phyloP scores from a whole-genome alignment of 2,329 filamentous ascomycete species.

The Aureobasidium sp. region DNA sequence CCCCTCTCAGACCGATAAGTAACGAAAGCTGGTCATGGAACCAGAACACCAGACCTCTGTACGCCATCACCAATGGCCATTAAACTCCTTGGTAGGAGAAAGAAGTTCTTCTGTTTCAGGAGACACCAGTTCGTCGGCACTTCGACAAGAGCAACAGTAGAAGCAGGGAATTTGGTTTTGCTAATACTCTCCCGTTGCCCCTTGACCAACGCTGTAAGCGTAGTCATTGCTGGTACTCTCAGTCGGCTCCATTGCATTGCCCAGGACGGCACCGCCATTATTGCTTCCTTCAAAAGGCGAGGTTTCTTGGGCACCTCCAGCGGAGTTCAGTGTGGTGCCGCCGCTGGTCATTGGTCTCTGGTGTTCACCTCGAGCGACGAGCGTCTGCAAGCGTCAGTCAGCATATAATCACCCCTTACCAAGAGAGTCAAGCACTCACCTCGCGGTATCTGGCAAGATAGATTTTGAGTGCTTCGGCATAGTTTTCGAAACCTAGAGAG shows the following conservation, averaged over 20 bases:
- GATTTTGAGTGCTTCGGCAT: slow-evolving; percentile 94
- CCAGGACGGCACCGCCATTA: slow-evolving; percentile 32
- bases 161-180: neutral
- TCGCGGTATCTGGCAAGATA: slow-evolving; percentile 97
- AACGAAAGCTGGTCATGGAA: no score
- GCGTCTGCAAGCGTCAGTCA: slow-evolving; percentile 53
- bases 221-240: slow-evolving; percentile 34
- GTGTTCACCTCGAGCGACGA: slow-evolving; percentile 65
- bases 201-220: slow-evolving; percentile 21
- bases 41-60: neutral
- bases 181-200: slow-evolving; percentile 15
- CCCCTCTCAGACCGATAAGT: no score
- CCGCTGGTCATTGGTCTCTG: slow-evolving; percentile 45
- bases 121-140: neutral
- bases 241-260: slow-evolving; percentile 36
- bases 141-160: neutral
- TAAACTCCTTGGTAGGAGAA: neutral
- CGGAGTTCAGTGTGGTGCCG: slow-evolving; percentile 26
- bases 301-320: slow-evolving; percentile 21
- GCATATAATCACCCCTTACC: slow-evolving; percentile 14
- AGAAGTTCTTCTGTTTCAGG: neutral
- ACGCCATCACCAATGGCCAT: neutral
- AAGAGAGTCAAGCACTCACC: slow-evolving; percentile 51
- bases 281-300: slow-evolving; percentile 31
- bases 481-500: slow-evolving; percentile 97